These are phyloP conservation scores for Tulasnella sp. DNA, from an alignment of 768 basidiomycete genomes.

Conservation along the genomic window DNA sequence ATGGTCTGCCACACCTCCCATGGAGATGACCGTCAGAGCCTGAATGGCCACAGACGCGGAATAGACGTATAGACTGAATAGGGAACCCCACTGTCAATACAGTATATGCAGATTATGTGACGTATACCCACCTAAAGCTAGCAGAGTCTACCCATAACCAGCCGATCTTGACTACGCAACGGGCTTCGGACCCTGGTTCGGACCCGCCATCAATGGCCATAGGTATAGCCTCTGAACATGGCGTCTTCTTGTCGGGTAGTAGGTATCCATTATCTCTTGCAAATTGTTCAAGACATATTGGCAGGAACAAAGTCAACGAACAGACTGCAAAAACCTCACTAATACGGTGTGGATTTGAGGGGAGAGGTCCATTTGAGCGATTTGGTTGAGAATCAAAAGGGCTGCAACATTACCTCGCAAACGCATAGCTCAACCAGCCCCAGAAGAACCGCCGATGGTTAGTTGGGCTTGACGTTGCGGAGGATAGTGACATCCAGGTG, in stretches of 20 bases:
- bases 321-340: constrained; percentile 79
- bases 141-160: constrained; percentile 87
- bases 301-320: constrained; percentile 71
- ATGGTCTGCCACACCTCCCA: constrained; percentile 85
- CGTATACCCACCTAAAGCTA: constrained; percentile 66
- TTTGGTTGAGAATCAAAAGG: not conserved
- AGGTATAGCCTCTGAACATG: constrained; percentile 38
- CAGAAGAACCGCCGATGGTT: constrained; percentile 35
- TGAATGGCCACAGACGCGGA: constrained; percentile 84
- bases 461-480: not conserved
- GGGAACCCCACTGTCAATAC: constrained; percentile 1
- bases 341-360: not conserved
- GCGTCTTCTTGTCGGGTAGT: constrained; percentile 55
- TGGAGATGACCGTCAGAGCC: constrained; percentile 89
- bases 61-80: constrained; percentile 69
- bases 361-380: too few species aligned
- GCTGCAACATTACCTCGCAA: constrained; percentile 53
- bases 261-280: constrained; percentile 81
- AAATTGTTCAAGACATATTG: constrained; percentile 80
- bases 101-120: not conserved
- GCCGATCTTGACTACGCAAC: constrained; percentile 75
- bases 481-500: not conserved
- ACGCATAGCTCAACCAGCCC: constrained; percentile 81
- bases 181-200: constrained; percentile 26
- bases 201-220: constrained; percentile 26